Evolutionary conservation across 2,329 filamentous ascomycete genomes (phyloP), one percentile per base, ranked within the genome.

Genomic region (Arthrobotrys pseudoclavata): DNA sequence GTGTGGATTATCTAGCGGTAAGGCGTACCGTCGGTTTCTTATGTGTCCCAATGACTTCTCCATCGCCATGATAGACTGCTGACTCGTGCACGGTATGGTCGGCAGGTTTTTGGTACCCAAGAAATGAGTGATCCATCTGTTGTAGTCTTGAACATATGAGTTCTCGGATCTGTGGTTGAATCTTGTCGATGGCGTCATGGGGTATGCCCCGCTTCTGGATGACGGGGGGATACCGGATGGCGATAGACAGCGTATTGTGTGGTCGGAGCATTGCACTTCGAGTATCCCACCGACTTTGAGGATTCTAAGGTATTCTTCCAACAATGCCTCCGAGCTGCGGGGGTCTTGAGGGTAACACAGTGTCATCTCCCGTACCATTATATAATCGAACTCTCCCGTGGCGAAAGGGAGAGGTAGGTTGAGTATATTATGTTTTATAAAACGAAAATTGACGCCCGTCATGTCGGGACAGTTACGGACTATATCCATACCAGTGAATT

Each of bases 391-490:
- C 81, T 94, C 91, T 40, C 88, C 90, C 76, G 93, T 89, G 1
- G 89, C 86, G 79, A 97, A 93, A 0, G 95, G 95, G 81, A 94
- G 88, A 0, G 93, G 92, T 1, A 87, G 83, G 76, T 89, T 88
- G 74, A 93, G 90, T 79, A 97, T 85, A 83, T 97, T 94, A 83
- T 97, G 93, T 82, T 94, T 92, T 66, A 97, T 89, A 83, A 97
- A 97, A 10, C 87, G 89, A 93, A 82, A 83, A 50, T 82, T 79
- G 77, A 83, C 81, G 15, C 79, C 79, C 13, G 80, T 50, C 80
- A 82, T 80, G 20, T 81, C 80, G 15, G 79, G 79, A 67, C 80
- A 74, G 48, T 80, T 79, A 12, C 79, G 79, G 50, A 81, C 80
- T 37, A 83, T 79, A 60, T 83, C 82, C 53, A 83, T 60, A 1